Conservation (phyloP, 129 eudicot genomes). For the Calendula officinalis region DNA sequence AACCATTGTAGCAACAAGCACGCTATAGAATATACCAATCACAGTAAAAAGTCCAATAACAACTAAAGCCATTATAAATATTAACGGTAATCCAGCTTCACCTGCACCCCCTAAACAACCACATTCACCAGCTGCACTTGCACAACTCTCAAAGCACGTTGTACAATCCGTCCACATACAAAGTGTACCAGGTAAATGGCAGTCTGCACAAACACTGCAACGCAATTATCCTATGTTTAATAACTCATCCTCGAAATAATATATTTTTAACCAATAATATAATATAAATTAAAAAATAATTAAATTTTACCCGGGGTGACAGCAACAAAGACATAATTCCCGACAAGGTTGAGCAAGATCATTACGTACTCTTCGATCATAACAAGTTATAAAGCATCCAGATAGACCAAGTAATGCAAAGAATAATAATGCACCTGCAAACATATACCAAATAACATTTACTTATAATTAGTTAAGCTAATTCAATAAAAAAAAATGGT, state of each 20-base stretch:
- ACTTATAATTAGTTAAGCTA: not conserved
- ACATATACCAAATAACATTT: constrained; percentile 15
- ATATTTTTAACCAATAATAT: constrained; percentile 2
- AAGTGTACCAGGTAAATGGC: constrained; percentile 94
- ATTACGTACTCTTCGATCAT: constrained; percentile 91
- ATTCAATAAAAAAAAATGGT: not conserved
- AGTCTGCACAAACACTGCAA: constrained; percentile 90
- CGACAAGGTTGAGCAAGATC: constrained; percentile 98
- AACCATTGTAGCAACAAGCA: constrained; percentile 94
- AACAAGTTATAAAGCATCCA: constrained; percentile 96
- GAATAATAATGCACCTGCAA: constrained; percentile 87
- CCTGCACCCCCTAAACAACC: constrained; percentile 99
- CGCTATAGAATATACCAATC: constrained; percentile 92
- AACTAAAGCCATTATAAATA: constrained; percentile 76
- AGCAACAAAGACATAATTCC: constrained; percentile 95
- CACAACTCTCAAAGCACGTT: constrained; percentile 84
- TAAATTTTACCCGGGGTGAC: constrained; percentile 83
- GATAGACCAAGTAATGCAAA: constrained; percentile 90
- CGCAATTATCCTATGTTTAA: constrained; percentile 18
- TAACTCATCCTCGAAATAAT: not conserved
- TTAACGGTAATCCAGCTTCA: constrained; percentile 91
- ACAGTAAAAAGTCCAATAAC: constrained; percentile 89
- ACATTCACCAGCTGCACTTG: constrained; percentile 81
- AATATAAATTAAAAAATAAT: not conserved
- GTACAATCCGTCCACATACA: constrained; percentile 99